phyloP scores from a whole-genome alignment of 805 yeast genomes.

The Starmerella asiatica region DNA sequence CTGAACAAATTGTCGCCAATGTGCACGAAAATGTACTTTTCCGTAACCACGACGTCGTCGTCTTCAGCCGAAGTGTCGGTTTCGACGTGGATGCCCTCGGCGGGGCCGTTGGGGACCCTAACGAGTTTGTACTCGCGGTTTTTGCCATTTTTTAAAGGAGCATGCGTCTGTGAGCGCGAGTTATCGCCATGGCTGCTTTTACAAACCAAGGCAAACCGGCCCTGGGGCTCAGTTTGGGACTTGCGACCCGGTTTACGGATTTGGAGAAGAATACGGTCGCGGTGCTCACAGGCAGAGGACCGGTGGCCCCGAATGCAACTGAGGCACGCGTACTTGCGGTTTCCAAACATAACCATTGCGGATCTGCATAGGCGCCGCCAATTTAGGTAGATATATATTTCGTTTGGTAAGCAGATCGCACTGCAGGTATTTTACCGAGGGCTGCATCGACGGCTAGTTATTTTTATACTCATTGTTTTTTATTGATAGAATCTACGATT shows the following conservation, averaged over 20 bases:
- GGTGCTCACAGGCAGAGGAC: slow-evolving; percentile 74
- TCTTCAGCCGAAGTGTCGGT: slow-evolving; percentile 7
- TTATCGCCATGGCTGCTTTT: background rate
- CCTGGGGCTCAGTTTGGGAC: slow-evolving; percentile 13
- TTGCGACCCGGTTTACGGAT: slow-evolving; percentile 84
- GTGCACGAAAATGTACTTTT: slow-evolving; percentile 23
- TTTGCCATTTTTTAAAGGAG: background rate
- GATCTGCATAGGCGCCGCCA: too few species aligned
- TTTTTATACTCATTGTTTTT: too few species aligned
- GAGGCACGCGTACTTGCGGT: slow-evolving; percentile 22
- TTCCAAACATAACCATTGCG: slow-evolving; percentile 18
- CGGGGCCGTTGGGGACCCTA: background rate
- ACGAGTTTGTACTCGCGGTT: slow-evolving; percentile 3
- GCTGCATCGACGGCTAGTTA: too few species aligned
- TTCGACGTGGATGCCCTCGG: background rate
- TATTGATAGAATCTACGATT: too few species aligned
- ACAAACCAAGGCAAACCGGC: slow-evolving; percentile 12
- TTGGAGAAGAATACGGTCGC: slow-evolving; percentile 63
- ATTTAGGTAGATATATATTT: too few species aligned
- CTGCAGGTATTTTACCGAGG: too few species aligned
- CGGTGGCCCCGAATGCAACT: slow-evolving; percentile 84
- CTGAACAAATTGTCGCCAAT: slow-evolving; percentile 27
- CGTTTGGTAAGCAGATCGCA: too few species aligned
- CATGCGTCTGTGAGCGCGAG: background rate
- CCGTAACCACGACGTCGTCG: slow-evolving; percentile 19